Evolutionary conservation across 441 rosid genomes (phyloP).

Genomic region (Croton laevigatus): DNA sequence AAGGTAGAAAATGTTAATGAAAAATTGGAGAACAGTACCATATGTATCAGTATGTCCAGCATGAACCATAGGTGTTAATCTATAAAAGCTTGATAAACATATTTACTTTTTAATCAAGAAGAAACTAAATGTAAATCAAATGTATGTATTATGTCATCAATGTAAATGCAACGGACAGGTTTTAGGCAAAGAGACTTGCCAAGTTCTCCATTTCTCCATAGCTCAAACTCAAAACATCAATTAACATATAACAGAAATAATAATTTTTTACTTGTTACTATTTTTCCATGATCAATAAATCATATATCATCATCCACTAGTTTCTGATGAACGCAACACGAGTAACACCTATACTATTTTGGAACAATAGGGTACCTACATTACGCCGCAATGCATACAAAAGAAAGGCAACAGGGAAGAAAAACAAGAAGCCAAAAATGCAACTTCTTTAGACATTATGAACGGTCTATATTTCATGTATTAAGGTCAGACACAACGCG

Average conservation of each 20-base stretch:
- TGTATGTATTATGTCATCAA: neutral
- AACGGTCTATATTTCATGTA: neutral
- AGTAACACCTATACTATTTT: no score
- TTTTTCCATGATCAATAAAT: neutral
- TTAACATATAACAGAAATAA: neutral
- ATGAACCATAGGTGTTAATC: neutral
- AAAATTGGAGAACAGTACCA: neutral
- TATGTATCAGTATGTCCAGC: neutral
- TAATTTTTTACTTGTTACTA: neutral
- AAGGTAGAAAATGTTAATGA: neutral
- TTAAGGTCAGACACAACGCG: neutral
- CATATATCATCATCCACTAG: neutral
- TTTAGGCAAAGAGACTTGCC: neutral
- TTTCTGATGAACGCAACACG: neutral
- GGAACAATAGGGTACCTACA: no score
- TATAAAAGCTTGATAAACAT: neutral
- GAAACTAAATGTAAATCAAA: neutral
- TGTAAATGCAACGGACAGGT: neutral
- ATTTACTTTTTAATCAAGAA: neutral
- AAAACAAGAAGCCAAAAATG: neutral
- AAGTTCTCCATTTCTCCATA: neutral
- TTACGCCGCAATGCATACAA: neutral
- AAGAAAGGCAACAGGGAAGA: neutral
- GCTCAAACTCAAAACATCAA: constrained; percentile 1
- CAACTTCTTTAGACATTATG: neutral